These are phyloP conservation scores for Pezicula neosporulosa DNA, from an alignment of 2,329 filamentous ascomycete genomes.

Conservation along the genomic window DNA sequence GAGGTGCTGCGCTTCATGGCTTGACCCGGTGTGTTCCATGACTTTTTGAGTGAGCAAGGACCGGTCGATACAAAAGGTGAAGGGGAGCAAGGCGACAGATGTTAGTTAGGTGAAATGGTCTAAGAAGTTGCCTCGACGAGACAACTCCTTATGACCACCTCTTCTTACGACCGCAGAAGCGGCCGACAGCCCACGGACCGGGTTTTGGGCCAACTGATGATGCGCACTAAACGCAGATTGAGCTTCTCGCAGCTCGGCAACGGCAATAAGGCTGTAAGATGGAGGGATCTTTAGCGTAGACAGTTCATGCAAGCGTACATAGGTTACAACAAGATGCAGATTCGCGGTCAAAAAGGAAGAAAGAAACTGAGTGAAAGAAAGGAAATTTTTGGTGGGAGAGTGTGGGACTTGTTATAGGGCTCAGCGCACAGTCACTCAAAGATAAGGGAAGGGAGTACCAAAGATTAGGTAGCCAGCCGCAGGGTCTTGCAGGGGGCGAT, in stretches of 20 bases:
- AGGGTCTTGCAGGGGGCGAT: not conserved
- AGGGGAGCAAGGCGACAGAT: constrained; percentile 26
- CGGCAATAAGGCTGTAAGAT: no score
- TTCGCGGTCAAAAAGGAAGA: not conserved
- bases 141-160: constrained; percentile 15
- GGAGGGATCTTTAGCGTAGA: no score
- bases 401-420: not conserved
- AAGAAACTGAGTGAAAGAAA: not conserved
- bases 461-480: not conserved
- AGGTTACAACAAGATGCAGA: no score
- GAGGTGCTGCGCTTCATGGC: constrained; percentile 61
- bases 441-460: not conserved
- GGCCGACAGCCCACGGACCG: constrained; percentile 6
- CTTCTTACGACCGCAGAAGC: constrained; percentile 11
- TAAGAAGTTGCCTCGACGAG: constrained; percentile 33
- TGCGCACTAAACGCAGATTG: no score
- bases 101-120: constrained; percentile 25
- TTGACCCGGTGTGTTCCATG: constrained; percentile 49
- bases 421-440: not conserved
- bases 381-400: not conserved
- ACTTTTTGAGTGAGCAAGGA: constrained; percentile 30
- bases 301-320: no score
- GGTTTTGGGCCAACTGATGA: not conserved
- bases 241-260: no score
- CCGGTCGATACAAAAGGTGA: constrained; percentile 31